Base-by-base conservation (phyloP, 768 basidiomycete genomes). In the Collybia nuda region DNA sequence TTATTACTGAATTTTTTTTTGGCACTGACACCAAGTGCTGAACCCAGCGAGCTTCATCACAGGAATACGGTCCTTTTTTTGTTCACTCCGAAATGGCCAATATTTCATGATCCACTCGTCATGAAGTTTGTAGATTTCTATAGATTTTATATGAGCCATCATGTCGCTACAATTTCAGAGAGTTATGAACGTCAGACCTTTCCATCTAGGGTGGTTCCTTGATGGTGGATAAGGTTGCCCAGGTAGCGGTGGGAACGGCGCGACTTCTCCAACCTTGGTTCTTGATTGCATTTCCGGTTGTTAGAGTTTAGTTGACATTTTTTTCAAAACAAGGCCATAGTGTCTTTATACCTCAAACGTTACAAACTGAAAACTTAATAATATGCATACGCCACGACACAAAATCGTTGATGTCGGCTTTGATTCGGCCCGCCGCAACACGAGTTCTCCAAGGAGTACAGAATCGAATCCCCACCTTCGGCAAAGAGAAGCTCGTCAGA, bases 51-150 rank as follows among this genome's bases (percentile, higher is more conserved):
- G 51, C 8, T 53, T 53, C 51, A 49, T 53, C 48, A 40, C 39
- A 26, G 51, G 51, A 7, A 53, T 49, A n/a, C 51, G 32, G n/a
- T 22, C 22, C 11, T 48, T 8, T 39, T 53, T 53, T 8, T 49
- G 36, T n/a, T 53, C 32, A 14, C n/a, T 52, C 35, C 19, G 38
- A 26, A 53, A 53, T 1, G 51, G 51, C 51, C 51, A 53, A 32
- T 50, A 53, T 40, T 53, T 53, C 51, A 53, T 53, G 8, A 53
- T 12, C 51, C 51, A 53, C 26, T 53, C 51, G 28, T 53, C 51
- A 32, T 53, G 48, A 22, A 53, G 46, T n/a, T 36, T 6, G 29
- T 53, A 53, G 3, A 53, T 14, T 29, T 53, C 51, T 53, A 38
- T n/a, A 19, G 26, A 52, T 22, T 3, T 5, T 5, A 12, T 29